Base-by-base conservation (phyloP, 306 rosid species). In the Hylodesmum podocarpum region DNA sequence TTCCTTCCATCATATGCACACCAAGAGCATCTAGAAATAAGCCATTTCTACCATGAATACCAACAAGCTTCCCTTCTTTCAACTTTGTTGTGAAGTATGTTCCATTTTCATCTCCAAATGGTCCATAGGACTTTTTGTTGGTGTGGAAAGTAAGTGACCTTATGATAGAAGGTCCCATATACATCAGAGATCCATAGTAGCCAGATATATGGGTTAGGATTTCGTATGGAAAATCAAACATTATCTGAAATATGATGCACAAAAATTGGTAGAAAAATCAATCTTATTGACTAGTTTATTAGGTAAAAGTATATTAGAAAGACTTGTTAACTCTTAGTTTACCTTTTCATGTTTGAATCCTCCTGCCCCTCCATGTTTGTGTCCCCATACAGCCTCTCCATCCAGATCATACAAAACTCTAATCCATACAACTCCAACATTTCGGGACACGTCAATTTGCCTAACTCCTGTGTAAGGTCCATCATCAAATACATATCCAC, bases 281-380 rank as follows among this genome's bases (percentile, higher is more conserved):
- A 47, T 73, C 8, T 16, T 8, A 37, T 8, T 21, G 63, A 9
- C 29, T 5, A 36, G 31, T 36, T 25, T 13, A 63, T 75, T 29
- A 44, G 16, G 66, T 70, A 41, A 67, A 49, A 39, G 21, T 5
- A 29, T 12, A 58, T 21, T 46, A 59, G 6, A 69, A 47, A 8
- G 74, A 21, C 10, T 66, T 59, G 21, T 24, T 59, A 64, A 59
- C 46, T 75, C 21, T 28, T 8, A 21, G 31, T 62, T 82, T 34
- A 94, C 98, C 97, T 88, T 90, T 76, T 95, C 99, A 66, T 64
- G 73, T 84, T 81, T 95, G 73, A 78, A 91, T 65, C 97, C 97
- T 81, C 97, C 97, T 16, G 87, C 82, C 3, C 99, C 97, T 8
- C 99, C 99, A 40, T 82, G 84, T 84, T 69, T 87, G 80, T 34